These are phyloP conservation scores for Hyphopichia pseudoburtonii DNA, from an alignment of 1,139 yeast species.

Conservation along the genomic window DNA sequence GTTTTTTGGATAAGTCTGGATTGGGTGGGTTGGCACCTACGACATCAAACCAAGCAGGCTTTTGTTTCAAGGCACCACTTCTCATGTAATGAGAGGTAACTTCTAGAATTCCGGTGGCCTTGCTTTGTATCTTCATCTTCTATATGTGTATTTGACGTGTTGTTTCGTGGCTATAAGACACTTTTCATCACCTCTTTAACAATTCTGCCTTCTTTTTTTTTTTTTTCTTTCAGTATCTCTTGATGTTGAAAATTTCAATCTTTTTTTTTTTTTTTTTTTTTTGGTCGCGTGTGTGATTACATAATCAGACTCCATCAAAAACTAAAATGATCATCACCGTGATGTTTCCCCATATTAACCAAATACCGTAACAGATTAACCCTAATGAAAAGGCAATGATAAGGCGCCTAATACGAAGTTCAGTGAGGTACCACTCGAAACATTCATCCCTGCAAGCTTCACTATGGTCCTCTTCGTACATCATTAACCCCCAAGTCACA, in stretches of 20 bases:
- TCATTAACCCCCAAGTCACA: background rate
- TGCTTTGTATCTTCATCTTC: conserved; percentile 63
- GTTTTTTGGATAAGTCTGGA: conserved; percentile 53
- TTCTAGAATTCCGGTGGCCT: conserved; percentile 71
- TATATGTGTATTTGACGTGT: background rate
- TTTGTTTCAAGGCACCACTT: conserved; percentile 61
- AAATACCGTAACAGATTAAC: too few species aligned
- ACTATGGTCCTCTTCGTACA: too few species aligned
- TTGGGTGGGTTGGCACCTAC: conserved; percentile 81
- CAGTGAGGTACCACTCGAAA: too few species aligned
- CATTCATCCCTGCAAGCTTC: too few species aligned
- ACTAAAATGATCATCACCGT: too few species aligned
- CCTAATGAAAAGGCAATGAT: too few species aligned
- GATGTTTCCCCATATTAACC: too few species aligned
- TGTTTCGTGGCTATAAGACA: background rate
- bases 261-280: too few species aligned
- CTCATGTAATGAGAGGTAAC: conserved; percentile 71
- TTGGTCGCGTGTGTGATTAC: too few species aligned
- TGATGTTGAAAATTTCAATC: background rate
- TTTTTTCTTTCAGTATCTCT: background rate
- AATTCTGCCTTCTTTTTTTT: background rate
- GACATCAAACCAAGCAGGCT: conserved; percentile 87
- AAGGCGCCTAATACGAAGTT: too few species aligned
- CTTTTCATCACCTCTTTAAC: background rate
- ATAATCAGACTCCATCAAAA: too few species aligned